Conservation (phyloP, 2,329 filamentous ascomycete species). For the Trichoderma simmonsii region DNA sequence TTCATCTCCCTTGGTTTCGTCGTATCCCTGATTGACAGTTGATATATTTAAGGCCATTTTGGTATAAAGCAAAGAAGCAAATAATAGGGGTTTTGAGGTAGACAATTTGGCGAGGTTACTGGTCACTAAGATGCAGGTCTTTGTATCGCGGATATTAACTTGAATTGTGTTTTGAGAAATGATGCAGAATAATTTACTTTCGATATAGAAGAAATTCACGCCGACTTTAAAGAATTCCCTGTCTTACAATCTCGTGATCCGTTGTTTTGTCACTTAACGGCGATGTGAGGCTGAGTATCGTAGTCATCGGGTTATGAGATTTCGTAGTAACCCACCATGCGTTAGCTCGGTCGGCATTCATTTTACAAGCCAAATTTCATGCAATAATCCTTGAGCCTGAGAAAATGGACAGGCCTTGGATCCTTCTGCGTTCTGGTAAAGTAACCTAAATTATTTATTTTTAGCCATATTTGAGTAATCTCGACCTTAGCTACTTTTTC, state of each 20-base stretch:
- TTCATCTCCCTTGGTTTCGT: background rate
- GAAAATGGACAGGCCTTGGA: background rate
- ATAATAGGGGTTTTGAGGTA: background rate
- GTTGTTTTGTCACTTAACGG: background rate
- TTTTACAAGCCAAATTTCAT: background rate
- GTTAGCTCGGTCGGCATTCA: background rate
- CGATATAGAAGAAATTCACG: rapidly evolving
- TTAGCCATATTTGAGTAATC: background rate
- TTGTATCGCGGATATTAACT: background rate
- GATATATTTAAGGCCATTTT: background rate
- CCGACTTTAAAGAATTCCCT: background rate
- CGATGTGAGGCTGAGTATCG: background rate
- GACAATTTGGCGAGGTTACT: background rate
- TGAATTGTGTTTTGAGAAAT: background rate
- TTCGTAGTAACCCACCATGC: background rate
- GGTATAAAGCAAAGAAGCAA: background rate
- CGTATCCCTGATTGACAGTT: background rate
- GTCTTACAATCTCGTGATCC: background rate
- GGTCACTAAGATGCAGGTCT: rapidly evolving
- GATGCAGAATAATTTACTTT: background rate
- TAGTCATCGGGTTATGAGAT: background rate
- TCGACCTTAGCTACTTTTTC: background rate
- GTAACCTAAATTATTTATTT: background rate
- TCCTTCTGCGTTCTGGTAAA: background rate
- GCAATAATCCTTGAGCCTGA: background rate